Percentiles rank a stretch among this genome's conserved stretches.
Conservation (phyloP, 352 stramenopile species). For the Pythium phragmiticola region DNA sequence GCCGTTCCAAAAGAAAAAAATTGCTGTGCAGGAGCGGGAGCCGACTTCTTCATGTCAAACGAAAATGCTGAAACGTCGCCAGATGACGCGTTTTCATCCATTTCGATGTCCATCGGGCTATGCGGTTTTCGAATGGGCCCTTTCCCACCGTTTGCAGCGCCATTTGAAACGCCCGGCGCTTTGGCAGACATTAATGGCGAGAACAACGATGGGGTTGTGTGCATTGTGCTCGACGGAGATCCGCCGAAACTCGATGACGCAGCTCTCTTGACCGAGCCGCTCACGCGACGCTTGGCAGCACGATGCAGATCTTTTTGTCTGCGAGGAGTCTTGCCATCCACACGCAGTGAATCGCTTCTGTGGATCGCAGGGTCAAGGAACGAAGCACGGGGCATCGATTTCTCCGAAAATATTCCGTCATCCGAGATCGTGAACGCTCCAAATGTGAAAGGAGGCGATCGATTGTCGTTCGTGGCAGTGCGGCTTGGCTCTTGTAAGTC, state of each 20-base stretch:
- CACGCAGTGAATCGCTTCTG: not conserved
- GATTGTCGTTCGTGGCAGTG: not conserved
- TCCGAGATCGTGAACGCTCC: slow-evolving; percentile 7
- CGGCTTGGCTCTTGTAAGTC: not conserved
- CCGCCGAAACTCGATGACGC: slow-evolving; percentile 3
- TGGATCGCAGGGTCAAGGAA: not conserved
- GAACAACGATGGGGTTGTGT: slow-evolving; percentile 6
- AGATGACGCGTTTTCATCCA: slow-evolving; percentile 14
- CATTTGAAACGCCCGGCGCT: not conserved
- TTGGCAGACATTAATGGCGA: slow-evolving; percentile 5
- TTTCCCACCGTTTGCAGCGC: not conserved
- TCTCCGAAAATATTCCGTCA: not conserved
- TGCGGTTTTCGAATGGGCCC: not conserved
- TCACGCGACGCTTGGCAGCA: slow-evolving; percentile 24
- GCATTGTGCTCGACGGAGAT: slow-evolving; percentile 1
- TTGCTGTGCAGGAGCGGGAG: not conserved
- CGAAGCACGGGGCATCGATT: not conserved
- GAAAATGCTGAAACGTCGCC: not conserved
- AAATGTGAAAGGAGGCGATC: slow-evolving; percentile 12
- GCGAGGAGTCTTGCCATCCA: slow-evolving; percentile 16
- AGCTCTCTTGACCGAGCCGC: slow-evolving; percentile 5
- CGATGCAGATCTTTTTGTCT: slow-evolving; percentile 32
- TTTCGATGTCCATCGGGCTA: slow-evolving; percentile 31
- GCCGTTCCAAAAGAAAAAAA: slow-evolving; percentile 1
- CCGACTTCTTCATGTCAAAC: slow-evolving; percentile 2